These are phyloP conservation scores for Aspergillus transmontanensis DNA, from an alignment of 2,329 filamentous ascomycete species.

Conservation along the genomic window DNA sequence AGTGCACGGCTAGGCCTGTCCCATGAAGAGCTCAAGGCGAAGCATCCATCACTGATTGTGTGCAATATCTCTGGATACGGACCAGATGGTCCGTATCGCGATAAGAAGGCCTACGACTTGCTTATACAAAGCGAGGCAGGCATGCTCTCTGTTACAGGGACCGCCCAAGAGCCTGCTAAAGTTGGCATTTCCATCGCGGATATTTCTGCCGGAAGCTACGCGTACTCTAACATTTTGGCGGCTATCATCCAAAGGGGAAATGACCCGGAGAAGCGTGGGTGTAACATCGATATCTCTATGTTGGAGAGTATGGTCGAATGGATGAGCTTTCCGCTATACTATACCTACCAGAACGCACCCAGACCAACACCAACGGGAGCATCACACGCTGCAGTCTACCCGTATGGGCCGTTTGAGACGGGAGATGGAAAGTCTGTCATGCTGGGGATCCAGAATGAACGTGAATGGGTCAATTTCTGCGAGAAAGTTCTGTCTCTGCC, in stretches of 20 bases:
- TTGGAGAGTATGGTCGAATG: constrained; percentile 61
- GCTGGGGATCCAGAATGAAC: constrained; percentile 61
- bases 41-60: constrained; percentile 53
- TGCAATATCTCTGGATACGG: constrained; percentile 60
- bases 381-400: constrained; percentile 59
- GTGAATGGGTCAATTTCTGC: constrained; percentile 58
- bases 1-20: constrained; percentile 52
- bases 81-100: constrained; percentile 52
- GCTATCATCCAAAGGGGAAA: constrained; percentile 53
- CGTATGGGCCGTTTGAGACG: constrained; percentile 58
- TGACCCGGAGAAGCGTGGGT: constrained; percentile 47
- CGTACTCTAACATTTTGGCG: constrained; percentile 55
- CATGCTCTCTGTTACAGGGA: constrained; percentile 55
- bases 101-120: constrained; percentile 60
- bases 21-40: constrained; percentile 44
- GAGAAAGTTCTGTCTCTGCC: constrained; percentile 48
- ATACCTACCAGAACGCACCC: constrained; percentile 50
- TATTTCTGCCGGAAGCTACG: constrained; percentile 57
- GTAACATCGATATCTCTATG: constrained; percentile 59
- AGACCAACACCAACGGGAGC: constrained; percentile 52
- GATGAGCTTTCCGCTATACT: constrained; percentile 62
- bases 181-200: constrained; percentile 59
- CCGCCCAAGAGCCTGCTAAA: constrained; percentile 48
- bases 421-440: constrained; percentile 54
- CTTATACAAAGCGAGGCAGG: constrained; percentile 59